Conservation (phyloP, 441 rosid species). For the Adansonia grandidieri region DNA sequence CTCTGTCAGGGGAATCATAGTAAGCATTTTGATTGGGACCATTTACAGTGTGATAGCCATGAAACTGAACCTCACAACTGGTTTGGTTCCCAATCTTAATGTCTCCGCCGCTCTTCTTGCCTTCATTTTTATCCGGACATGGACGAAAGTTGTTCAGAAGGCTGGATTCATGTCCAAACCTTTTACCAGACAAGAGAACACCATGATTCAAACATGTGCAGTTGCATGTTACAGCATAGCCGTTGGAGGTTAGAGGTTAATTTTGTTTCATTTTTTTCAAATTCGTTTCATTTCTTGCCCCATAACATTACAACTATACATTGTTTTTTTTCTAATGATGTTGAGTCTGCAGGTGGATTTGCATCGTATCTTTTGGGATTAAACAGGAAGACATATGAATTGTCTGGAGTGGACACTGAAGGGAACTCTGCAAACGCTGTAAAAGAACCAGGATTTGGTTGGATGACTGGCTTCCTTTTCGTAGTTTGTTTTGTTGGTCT, state of each 20-base stretch:
- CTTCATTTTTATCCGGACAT: constrained; percentile 40
- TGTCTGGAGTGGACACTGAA: constrained; percentile 57
- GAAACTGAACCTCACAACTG: constrained; percentile 54
- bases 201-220: constrained; percentile 67
- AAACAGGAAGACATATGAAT: constrained; percentile 58
- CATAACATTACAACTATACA: background rate
- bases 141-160: constrained; percentile 48
- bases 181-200: constrained; percentile 53
- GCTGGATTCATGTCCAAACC: constrained; percentile 42
- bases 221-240: constrained; percentile 79
- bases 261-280: background rate
- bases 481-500: constrained; percentile 69
- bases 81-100: constrained; percentile 45
- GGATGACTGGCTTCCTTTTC: constrained; percentile 73
- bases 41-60: constrained; percentile 51
- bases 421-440: constrained; percentile 57
- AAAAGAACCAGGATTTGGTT: constrained; percentile 68
- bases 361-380: constrained; percentile 71
- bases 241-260: constrained; percentile 53
- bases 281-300: background rate
- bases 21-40: constrained; percentile 44
- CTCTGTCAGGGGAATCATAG: constrained; percentile 43
- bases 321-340: background rate
- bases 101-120: constrained; percentile 56
- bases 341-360: constrained; percentile 59